Conservation (phyloP, 1,284 basidiomycete genomes). For the Lignosus rhinocerotis region DNA sequence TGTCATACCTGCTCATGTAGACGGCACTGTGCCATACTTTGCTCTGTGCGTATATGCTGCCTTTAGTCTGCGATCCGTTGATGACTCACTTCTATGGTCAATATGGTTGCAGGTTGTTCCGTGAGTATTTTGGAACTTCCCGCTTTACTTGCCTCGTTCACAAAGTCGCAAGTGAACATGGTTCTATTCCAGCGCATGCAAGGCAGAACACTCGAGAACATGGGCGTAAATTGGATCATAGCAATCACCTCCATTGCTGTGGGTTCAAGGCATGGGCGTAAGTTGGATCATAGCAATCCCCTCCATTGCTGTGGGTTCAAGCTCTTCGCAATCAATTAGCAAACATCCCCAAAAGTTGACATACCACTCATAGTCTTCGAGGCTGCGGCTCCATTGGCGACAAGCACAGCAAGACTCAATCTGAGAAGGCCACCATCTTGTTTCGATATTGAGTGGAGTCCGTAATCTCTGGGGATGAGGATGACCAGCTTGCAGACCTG, state of each 20-base stretch:
- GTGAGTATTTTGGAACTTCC: not conserved
- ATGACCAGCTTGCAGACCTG: too few species aligned
- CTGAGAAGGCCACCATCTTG: too few species aligned
- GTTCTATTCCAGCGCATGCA: not conserved
- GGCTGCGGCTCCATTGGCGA: conserved; percentile 3
- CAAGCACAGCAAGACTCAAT: too few species aligned
- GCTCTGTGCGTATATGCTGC: not conserved
- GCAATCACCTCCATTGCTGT: conserved; percentile 4
- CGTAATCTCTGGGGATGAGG: too few species aligned
- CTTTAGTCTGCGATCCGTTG: not conserved
- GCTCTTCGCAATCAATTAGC: too few species aligned
- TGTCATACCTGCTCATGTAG: conserved; percentile 3
- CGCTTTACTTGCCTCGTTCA: not conserved
- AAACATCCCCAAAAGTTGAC: too few species aligned
- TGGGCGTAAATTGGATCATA: conserved; percentile 3
- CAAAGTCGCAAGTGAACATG: conserved; percentile 2
- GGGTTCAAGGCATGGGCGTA: not conserved
- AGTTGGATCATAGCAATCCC: conserved; percentile 3
- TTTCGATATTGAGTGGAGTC: too few species aligned
- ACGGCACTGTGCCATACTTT: conserved; percentile 3
- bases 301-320: conserved; percentile 1
- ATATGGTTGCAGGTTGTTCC: not conserved
- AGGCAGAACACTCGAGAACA: conserved; percentile 1
- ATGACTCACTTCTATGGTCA: not conserved
- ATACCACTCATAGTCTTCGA: not conserved